These are phyloP conservation scores for Ceratocystis alfenasii DNA, from an alignment of 2,329 filamentous ascomycete species.

Conservation along the genomic window DNA sequence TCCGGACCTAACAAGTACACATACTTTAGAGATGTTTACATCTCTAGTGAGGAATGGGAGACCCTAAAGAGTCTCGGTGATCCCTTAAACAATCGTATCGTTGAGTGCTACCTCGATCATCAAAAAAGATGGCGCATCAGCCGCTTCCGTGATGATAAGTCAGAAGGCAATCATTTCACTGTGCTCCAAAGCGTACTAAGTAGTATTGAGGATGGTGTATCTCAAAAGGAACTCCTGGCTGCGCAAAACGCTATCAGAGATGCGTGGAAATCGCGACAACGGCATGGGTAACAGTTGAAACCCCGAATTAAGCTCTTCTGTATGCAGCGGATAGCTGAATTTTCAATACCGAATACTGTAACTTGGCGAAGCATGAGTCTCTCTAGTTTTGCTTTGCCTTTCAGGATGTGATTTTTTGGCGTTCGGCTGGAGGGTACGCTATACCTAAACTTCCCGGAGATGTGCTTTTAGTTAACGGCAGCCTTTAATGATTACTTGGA, in stretches of 20 bases:
- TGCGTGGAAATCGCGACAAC: constrained; percentile 51
- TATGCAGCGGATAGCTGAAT: constrained; percentile 36
- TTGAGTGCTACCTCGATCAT: constrained; percentile 78
- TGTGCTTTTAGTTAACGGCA: background rate
- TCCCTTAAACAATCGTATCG: constrained; percentile 72
- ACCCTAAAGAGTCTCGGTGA: constrained; percentile 59
- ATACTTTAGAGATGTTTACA: constrained; percentile 52
- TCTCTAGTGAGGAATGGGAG: constrained; percentile 74
- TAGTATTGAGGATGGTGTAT: constrained; percentile 78
- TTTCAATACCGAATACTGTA: background rate
- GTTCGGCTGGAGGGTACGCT: background rate
- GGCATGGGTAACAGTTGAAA: no score
- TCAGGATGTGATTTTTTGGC: constrained; percentile 1
- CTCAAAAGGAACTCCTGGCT: constrained; percentile 64
- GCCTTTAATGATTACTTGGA: background rate
- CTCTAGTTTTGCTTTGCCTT: background rate
- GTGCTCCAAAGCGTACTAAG: constrained; percentile 79
- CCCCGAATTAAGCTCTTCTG: no score
- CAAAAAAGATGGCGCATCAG: constrained; percentile 71
- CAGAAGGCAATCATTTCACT: constrained; percentile 74
- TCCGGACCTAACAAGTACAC: constrained; percentile 42
- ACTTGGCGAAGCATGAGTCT: constrained; percentile 19
- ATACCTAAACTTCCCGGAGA: background rate
- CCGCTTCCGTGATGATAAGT: constrained; percentile 85
- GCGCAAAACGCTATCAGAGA: constrained; percentile 60